Conservation (phyloP, 768 basidiomycete genomes). For the Neoboletus brunneissimus region DNA sequence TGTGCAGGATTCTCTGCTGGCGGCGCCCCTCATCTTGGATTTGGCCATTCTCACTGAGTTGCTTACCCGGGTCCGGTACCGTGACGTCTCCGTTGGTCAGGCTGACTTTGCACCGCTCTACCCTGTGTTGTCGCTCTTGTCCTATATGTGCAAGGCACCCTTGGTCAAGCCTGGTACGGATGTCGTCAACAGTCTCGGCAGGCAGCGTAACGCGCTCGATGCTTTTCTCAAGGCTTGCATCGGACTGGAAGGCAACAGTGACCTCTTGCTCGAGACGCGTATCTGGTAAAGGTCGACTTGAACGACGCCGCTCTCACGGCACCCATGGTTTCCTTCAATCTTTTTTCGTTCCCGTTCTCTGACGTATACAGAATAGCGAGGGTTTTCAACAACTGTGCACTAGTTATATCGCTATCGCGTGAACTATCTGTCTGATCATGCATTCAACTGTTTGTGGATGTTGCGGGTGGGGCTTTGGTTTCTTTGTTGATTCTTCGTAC, state of each 20-base stretch:
- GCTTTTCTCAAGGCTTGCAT: slow-evolving; percentile 92
- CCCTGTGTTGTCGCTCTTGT: slow-evolving; percentile 87
- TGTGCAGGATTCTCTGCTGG: slow-evolving; percentile 83
- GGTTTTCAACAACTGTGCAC: slow-evolving; percentile 24
- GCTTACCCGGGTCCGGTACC: slow-evolving; percentile 89
- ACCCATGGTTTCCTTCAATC: not conserved
- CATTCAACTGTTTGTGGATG: slow-evolving; percentile 17
- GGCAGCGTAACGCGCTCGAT: slow-evolving; percentile 94
- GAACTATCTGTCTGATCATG: not conserved
- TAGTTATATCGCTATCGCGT: not conserved
- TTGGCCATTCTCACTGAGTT: slow-evolving; percentile 91
- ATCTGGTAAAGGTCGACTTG: slow-evolving; percentile 62
- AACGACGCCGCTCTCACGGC: not conserved
- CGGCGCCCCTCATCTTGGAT: slow-evolving; percentile 94
- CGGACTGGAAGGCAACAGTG: slow-evolving; percentile 78
- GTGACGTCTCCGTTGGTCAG: slow-evolving; percentile 44
- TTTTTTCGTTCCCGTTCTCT: not conserved
- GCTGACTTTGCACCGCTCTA: slow-evolving; percentile 81
- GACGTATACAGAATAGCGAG: not conserved
- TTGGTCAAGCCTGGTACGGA: slow-evolving; percentile 91
- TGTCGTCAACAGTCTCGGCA: slow-evolving; percentile 92
- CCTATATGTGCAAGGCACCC: slow-evolving; percentile 98
- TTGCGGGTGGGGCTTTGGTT: not conserved
- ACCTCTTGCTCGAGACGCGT: slow-evolving; percentile 83
- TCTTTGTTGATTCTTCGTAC: not conserved